These are phyloP conservation scores for Phytophthora uliginosa DNA, from an alignment of 352 stramenopile species.

Conservation along the genomic window DNA sequence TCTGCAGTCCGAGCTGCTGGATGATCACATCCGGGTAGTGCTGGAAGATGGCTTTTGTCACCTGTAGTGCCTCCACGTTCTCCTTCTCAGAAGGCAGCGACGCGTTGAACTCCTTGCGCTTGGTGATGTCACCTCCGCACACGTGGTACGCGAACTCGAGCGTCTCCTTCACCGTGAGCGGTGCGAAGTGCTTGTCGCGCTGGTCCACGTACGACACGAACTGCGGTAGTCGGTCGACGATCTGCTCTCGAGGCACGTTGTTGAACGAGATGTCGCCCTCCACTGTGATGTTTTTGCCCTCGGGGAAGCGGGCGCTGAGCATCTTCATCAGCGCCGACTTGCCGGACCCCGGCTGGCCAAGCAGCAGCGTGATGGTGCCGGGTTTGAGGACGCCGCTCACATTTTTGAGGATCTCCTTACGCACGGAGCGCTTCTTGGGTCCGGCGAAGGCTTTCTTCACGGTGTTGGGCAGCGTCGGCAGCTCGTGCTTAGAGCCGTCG, in stretches of 20 bases:
- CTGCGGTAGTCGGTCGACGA: constrained; percentile 49
- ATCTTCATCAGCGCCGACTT: constrained; percentile 52
- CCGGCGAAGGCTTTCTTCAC: constrained; percentile 42
- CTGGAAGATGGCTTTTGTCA: constrained; percentile 15
- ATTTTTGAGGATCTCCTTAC: constrained; percentile 48
- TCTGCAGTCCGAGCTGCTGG: constrained; percentile 15
- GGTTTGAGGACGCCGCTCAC: constrained; percentile 41
- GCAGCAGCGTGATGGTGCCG: constrained; percentile 45
- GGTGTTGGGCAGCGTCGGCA: constrained; percentile 43
- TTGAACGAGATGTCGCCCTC: constrained; percentile 52
- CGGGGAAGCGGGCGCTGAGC: constrained; percentile 43
- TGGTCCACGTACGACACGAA: constrained; percentile 27
- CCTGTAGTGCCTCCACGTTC: constrained; percentile 27
- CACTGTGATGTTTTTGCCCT: constrained; percentile 41
- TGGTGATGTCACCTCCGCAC: constrained; percentile 36
- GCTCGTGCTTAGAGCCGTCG: constrained; percentile 31
- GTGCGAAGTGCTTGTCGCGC: constrained; percentile 26
- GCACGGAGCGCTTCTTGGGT: constrained; percentile 37
- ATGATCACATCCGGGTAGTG: constrained; percentile 23
- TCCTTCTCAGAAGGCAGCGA: constrained; percentile 43
- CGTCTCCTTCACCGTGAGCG: constrained; percentile 26
- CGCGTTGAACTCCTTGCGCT: constrained; percentile 27
- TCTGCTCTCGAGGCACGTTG: constrained; percentile 36
- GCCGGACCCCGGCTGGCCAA: constrained; percentile 39
- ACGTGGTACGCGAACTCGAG: constrained; percentile 34